Base-by-base conservation (phyloP, 2,329 filamentous ascomycete genomes). In the Onygenales sp. region DNA sequence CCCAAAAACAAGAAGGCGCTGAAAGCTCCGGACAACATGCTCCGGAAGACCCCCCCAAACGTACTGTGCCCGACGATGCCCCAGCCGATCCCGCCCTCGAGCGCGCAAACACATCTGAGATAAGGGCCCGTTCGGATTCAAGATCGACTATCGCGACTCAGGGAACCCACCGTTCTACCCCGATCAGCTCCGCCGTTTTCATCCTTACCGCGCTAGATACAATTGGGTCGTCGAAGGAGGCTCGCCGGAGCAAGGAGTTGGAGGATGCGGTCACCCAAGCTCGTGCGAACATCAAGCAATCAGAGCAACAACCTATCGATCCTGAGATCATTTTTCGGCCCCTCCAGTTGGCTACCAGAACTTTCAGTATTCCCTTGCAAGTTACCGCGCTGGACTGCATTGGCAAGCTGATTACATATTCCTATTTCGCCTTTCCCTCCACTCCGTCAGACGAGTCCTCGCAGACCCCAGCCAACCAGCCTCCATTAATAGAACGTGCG, bases 381-480 rank as follows among this genome's bases (percentile, higher is more conserved):
- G 95, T 90, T 21, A 88, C 87, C 39, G 91, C 93, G 6, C 82
- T 98, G 65, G 93, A 98, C 72, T 97, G 92, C 72, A 96, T 98
- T 63, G 93, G 94, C 64, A 98, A 98, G 76, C 84, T 98, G 58
- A 97, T 97, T 67, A 96, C 92, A 64, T 98, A 95, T 70, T 95
- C 93, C 14, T 97, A 97, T 77, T 97, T 98, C 70, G 92, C 92
- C 48, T 82, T 88, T 49, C 81, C 85, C 37, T 76, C 75, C 50
- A 55, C 63, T 4, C 45, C 53, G 2, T 27, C n/a, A 27, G 56
- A 47, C 40, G 40, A 49, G 31, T 65, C 70, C 39, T 58, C 70
- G 52, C 69, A 75, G 59, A 72, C 77, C 59, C 70, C 70, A 43
- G 64, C 69, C 55, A 70, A 70, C 51, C 58, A 66, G 27, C 61